Evolutionary conservation across 305 asterid species (phyloP), one percentile per base, ranked within the genome.

Genomic region (Fraxinus sp.): DNA sequence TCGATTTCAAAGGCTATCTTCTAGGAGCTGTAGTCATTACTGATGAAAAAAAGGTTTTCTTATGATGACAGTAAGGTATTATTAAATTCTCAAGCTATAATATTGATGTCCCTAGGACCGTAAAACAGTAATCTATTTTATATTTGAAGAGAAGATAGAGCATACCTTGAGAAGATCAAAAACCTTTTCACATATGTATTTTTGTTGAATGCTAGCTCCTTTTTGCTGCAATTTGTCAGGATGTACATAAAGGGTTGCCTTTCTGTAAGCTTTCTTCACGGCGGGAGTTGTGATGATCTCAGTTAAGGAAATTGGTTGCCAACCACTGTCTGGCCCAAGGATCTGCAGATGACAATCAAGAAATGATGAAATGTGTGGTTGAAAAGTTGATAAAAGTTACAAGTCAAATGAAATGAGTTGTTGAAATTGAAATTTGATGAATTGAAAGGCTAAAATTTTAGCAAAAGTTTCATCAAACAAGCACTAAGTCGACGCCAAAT

Each of bases 181-280:
- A 72, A 95, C 96, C 90, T 95, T 95, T 87, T 95, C 99, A 52
- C 99, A 94, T 55, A 90, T 83, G 87, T 95, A 95, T 85, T 95
- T 95, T 78, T 95, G 98, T 89, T 90, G 93, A 86, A 95, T 92
- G 83, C 88, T 91, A 28, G 99, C 99, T 68, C 98, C 97, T 81
- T 97, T 88, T 85, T 95, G 99, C 86, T 95, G 99, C 88, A 95
- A 81, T 85, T 95, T 95, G 87, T 95, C 99, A 55, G 99, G 99
- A 87, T 95, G 99, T 81, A 95, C 97, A 83, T 88, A 92, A 75
- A 95, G 95, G 84, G 99, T 95, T 33, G 98, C 98, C 88, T 92
- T 94, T 83, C 98, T 86, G 93, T 94, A 95, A 77, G 97, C 99
- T 85, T 91, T 95, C 90, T 93, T 95, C 22, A 94, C 96, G 24